Evolutionary conservation across 1,284 basidiomycete genomes (phyloP).

Genomic region (Phellinidium pouzarii): DNA sequence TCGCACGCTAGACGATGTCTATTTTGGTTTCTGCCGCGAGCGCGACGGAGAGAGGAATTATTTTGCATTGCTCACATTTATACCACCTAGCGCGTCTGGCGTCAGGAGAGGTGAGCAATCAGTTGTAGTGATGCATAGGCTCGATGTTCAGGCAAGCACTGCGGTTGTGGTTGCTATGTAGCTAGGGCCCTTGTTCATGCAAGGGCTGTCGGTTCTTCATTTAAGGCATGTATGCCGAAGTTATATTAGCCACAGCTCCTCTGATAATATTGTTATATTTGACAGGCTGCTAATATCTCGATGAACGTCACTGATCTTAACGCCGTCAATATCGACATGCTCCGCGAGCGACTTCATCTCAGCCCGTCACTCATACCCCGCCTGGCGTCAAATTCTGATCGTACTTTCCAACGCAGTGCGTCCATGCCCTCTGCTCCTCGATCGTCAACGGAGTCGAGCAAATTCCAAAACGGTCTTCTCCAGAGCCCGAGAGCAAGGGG

Average conservation of each 20-base stretch:
- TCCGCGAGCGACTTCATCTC: conserved; percentile 16
- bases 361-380: conserved; percentile 16
- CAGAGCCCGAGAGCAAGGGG: conserved; percentile 1
- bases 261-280: neutral
- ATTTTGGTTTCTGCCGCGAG: conserved; percentile 22
- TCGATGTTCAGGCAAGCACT: neutral
- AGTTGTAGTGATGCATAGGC: neutral
- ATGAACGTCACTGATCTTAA: conserved; percentile 13
- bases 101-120: conserved; percentile 21
- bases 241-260: neutral
- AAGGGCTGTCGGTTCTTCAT: conserved; percentile 18
- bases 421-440: conserved; percentile 9
- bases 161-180: conserved; percentile 11
- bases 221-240: conserved; percentile 17
- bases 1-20: conserved; percentile 18
- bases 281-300: conserved; percentile 15
- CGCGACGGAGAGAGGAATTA: conserved; percentile 17
- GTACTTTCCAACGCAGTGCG: conserved; percentile 9
- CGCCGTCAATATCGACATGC: conserved; percentile 2
- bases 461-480: neutral
- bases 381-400: neutral
- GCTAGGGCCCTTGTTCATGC: conserved; percentile 23
- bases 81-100: conserved; percentile 21
- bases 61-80: conserved; percentile 19
- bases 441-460: neutral